Percentiles rank a stretch among this genome's conserved stretches.
These are phyloP conservation scores for Cotoneaster glaucophyllus DNA, from an alignment of 306 rosid species.

Conservation along the genomic window DNA sequence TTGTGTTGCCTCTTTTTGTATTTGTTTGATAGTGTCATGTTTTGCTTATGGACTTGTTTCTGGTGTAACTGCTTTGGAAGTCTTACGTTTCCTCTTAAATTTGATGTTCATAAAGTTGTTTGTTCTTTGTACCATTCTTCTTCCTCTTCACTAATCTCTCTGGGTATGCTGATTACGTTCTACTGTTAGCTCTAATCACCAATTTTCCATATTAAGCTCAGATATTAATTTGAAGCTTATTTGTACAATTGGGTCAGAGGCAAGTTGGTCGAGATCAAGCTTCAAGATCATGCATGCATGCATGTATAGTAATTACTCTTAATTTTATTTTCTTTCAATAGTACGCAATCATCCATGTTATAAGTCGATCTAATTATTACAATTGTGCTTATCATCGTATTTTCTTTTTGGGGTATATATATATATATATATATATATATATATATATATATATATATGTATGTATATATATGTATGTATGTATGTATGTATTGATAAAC, in stretches of 20 bases:
- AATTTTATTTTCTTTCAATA: neutral
- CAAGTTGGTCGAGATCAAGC: neutral
- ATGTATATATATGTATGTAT: too few species aligned
- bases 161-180: neutral
- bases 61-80: constrained; percentile 2
- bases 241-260: neutral
- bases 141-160: neutral
- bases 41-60: constrained; percentile 1
- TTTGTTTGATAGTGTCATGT: constrained; percentile 3
- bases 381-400: neutral
- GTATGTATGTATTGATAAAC: too few species aligned
- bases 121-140: neutral
- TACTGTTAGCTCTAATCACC: neutral
- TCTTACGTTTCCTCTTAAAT: neutral
- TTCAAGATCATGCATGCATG: neutral
- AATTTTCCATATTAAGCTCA: neutral
- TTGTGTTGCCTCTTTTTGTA: constrained; percentile 1
- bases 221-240: neutral
- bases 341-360: neutral
- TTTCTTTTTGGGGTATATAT: neutral
- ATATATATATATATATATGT: too few species aligned
- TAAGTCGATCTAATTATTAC: neutral
- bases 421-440: too few species aligned
- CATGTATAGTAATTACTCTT: neutral
- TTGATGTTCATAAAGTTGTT: neutral